Evolutionary conservation across 306 rosid genomes (phyloP).

Genomic region (Macrotyloma uniflorum): DNA sequence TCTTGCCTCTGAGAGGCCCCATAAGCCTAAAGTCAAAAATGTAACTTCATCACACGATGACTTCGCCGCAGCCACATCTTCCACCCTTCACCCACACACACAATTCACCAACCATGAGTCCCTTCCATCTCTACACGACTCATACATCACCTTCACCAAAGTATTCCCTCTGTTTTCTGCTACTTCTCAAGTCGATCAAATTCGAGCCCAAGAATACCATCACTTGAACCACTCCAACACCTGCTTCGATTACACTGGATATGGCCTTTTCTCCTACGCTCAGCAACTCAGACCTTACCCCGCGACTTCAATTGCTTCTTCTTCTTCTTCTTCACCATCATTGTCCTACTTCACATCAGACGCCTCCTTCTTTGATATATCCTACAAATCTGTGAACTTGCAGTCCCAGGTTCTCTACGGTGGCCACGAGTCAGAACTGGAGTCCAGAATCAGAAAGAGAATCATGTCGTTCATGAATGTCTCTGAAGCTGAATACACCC

Average conservation of each 20-base stretch:
- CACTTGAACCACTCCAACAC: conserved; percentile 65
- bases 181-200: conserved; percentile 53
- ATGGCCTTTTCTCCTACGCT: conserved; percentile 76
- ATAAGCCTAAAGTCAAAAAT: conserved; percentile 28
- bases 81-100: conserved; percentile 58
- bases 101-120: conserved; percentile 81
- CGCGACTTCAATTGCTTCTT: conserved; percentile 26
- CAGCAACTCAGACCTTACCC: conserved; percentile 43
- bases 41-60: conserved; percentile 31
- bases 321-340: conserved; percentile 16
- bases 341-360: conserved; percentile 29
- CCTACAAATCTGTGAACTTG: conserved; percentile 63
- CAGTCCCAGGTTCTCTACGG: conserved; percentile 59
- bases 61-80: conserved; percentile 49
- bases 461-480: conserved; percentile 80
- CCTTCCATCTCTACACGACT: conserved; percentile 66
- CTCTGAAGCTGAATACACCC: conserved; percentile 66
- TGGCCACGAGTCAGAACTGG: conserved; percentile 65
- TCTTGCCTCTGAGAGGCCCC: conserved; percentile 42
- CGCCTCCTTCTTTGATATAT: conserved; percentile 55
- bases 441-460: conserved; percentile 54
- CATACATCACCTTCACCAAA: conserved; percentile 53
- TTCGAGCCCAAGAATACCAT: conserved; percentile 64
- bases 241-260: conserved; percentile 80
- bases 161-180: conserved; percentile 56